phyloP scores from a whole-genome alignment of 495 filamentous ascomycete genomes.

The Penicillium fimorum region DNA sequence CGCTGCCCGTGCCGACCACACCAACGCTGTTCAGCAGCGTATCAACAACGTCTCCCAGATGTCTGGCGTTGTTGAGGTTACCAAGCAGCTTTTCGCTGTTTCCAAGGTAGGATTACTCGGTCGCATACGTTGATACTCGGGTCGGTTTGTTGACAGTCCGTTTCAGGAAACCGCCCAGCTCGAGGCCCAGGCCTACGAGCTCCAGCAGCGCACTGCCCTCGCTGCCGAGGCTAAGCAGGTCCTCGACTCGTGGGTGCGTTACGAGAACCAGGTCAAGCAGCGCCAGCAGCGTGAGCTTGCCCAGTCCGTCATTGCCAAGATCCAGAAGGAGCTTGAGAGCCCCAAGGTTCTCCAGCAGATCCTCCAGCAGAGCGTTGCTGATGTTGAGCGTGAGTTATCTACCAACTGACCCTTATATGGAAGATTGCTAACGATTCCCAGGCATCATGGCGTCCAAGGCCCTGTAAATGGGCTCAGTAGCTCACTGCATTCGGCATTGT shows the following conservation, averaged over 20 bases:
- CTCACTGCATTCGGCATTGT: slow-evolving; percentile 42
- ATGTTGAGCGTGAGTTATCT: slow-evolving; percentile 86
- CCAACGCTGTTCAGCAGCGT: slow-evolving; percentile 85
- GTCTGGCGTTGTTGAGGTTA: slow-evolving; percentile 88
- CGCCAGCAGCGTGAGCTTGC: slow-evolving; percentile 96
- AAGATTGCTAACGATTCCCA: slow-evolving; percentile 32
- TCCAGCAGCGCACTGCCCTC: slow-evolving; percentile 90
- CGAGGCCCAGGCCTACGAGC: slow-evolving; percentile 92
- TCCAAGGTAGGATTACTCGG: slow-evolving; percentile 71
- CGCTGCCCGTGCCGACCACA: slow-evolving; percentile 89
- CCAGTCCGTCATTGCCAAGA: slow-evolving; percentile 88
- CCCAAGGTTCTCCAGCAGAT: slow-evolving; percentile 94
- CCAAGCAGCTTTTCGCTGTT: slow-evolving; percentile 94
- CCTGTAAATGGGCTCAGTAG: slow-evolving; percentile 44
- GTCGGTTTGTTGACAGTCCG: slow-evolving; percentile 17
- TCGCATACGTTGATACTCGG: neutral
- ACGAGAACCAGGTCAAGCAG: slow-evolving; percentile 97
- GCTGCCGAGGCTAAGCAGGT: slow-evolving; percentile 90
- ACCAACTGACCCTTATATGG: neutral
- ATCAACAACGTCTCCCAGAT: slow-evolving; percentile 93
- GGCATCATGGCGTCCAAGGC: slow-evolving; percentile 56
- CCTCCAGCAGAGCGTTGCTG: slow-evolving; percentile 87
- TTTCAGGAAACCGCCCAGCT: slow-evolving; percentile 90
- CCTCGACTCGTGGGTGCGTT: slow-evolving; percentile 97
- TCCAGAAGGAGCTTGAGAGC: slow-evolving; percentile 96